Conservation (phyloP, 192 early-diverging fungal species). For the Obelidium mucronatum region DNA sequence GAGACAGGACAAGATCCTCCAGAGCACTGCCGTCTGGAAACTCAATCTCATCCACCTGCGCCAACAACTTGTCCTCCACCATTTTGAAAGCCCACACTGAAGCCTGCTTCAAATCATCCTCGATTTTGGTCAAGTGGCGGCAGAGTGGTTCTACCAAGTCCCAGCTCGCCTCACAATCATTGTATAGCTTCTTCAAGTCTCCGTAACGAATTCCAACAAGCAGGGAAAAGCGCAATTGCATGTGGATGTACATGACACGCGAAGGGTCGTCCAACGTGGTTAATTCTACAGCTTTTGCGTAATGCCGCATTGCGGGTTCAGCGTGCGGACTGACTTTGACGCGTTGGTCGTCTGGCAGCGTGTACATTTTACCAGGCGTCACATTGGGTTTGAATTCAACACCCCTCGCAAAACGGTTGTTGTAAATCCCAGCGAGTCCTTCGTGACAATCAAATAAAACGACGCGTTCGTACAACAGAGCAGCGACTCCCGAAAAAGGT, state of each 20-base stretch:
- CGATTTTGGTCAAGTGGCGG: neutral
- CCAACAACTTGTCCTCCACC: neutral
- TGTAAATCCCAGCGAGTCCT: neutral
- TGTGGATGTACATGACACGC: neutral
- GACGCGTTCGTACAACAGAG: neutral
- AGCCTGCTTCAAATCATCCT: neutral
- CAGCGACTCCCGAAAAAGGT: neutral
- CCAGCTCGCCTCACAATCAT: neutral
- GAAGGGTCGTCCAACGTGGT: neutral
- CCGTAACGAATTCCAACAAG: neutral
- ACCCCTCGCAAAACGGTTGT: neutral
- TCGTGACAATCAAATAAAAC: neutral
- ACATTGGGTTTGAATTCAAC: neutral
- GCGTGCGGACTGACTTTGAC: neutral
- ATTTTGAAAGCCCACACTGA: neutral
- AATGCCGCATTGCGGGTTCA: neutral
- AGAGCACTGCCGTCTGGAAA: neutral
- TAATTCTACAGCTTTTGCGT: neutral
- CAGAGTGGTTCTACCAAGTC: neutral
- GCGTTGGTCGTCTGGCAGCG: neutral
- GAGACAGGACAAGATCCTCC: neutral
- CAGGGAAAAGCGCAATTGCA: neutral
- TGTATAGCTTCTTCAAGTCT: neutral
- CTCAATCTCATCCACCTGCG: neutral
- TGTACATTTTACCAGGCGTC: neutral